Conservation (phyloP, 2,329 filamentous ascomycete genomes). For the Alternaria sp. region DNA sequence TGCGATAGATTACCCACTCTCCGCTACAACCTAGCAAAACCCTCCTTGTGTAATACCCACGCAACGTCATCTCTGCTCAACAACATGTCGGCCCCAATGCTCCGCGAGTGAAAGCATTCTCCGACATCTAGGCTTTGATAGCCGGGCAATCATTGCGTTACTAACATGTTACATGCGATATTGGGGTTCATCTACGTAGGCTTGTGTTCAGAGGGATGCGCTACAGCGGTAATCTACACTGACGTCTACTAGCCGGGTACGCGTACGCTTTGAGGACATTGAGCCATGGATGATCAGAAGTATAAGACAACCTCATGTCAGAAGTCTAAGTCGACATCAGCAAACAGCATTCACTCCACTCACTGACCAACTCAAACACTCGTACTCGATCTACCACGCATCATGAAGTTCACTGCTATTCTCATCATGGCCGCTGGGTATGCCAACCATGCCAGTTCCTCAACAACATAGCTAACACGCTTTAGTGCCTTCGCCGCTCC, state of each 20-base stretch:
- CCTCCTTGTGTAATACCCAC: background rate
- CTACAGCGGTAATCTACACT: background rate
- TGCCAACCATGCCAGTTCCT: background rate
- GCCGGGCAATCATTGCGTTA: background rate
- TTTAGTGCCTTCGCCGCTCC: slow-evolving; percentile 23
- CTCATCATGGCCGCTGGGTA: slow-evolving; percentile 22
- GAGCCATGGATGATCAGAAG: background rate
- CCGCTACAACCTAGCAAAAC: background rate
- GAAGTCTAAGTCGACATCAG: background rate
- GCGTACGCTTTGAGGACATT: background rate
- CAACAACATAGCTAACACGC: slow-evolving; percentile 4
- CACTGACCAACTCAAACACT: background rate
- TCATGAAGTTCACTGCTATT: slow-evolving; percentile 20
- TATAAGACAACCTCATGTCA: slow-evolving; percentile 6
- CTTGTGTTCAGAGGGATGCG: background rate
- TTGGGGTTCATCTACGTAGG: slow-evolving; percentile 18
- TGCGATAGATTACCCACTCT: slow-evolving; percentile 7
- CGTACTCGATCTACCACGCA: background rate
- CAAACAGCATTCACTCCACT: background rate
- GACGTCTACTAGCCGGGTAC: background rate
- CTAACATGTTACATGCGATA: slow-evolving; percentile 5
- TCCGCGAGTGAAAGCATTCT: slow-evolving; percentile 4
- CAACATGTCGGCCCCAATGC: background rate
- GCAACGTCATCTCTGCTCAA: slow-evolving; percentile 3
- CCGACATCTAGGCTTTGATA: slow-evolving; percentile 1